Base-by-base conservation (phyloP, 352 stramenopile genomes). In the Plasmopara viticola region DNA sequence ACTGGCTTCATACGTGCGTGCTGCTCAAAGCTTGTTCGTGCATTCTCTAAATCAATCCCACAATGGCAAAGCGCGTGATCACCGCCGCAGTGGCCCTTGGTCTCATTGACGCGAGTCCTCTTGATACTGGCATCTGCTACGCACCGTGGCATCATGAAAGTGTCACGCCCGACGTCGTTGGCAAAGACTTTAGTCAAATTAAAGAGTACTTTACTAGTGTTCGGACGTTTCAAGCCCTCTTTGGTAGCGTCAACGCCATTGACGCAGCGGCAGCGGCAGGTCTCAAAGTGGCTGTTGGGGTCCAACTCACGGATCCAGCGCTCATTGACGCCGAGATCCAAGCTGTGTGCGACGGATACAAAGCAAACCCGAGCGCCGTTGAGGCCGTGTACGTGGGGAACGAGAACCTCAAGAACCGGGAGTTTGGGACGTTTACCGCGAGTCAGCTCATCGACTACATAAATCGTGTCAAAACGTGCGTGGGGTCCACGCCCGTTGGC, bases 351-450 rank as follows among this genome's bases (percentile, higher is more conserved):
- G 61, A 69, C 3, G 81, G 74, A 17, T 76, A 73, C 28, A 55
- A 66, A 18, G 44, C 47, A 1, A 60, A 79, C 45, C 69, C 77
- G 0, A 40, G 54, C 17, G 57, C 45, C 0, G 58, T 92, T 25
- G 62, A 85, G 46, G 78, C 75, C 4, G 80, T 92, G 30, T 90
- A 85, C 53, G 74, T 86, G 31, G 81, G 81, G 29, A 92, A 90
- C 56, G 81, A 92, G 41, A 73, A 86, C 67, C 64, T 92, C n/a
- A 53, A 66, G 43, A 85, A 82, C 56, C 70, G 71, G 31, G 60
- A 61, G 46, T 81, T 72, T 25, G 78, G 74, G 12, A 66, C 57
- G 1, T 70, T 52, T 40, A 57, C 66, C 4, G 71, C 62, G 3
- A 53, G 61, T 15, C 33, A 76, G 45, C 66, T 90, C 15, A 42